Percentiles rank a stretch among this genome's conserved stretches.
Evolutionary conservation across 2,329 filamentous ascomycete genomes (phyloP).

Genomic region (Penicillium expansum): DNA sequence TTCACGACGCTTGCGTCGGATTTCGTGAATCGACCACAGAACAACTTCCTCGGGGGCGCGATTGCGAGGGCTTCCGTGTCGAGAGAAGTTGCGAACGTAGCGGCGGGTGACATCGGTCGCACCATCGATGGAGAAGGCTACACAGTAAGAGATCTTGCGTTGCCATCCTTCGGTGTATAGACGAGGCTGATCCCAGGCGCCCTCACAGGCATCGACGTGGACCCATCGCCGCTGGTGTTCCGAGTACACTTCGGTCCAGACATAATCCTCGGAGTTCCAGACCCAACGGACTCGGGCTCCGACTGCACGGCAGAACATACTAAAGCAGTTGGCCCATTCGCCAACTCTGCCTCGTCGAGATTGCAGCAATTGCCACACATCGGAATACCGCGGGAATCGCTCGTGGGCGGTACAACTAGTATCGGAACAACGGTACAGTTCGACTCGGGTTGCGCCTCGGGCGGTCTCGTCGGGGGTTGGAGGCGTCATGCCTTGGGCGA

Average conservation of each 20-base stretch:
- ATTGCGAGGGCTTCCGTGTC: slow-evolving; percentile 67
- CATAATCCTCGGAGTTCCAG: slow-evolving; percentile 96
- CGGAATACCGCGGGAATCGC: slow-evolving; percentile 89
- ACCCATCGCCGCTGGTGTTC: slow-evolving; percentile 91
- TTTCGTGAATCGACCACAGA: slow-evolving; percentile 87
- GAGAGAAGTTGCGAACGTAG: slow-evolving; percentile 55
- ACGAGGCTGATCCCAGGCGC: slow-evolving; percentile 89
- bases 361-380: slow-evolving; percentile 89
- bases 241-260: slow-evolving; percentile 97
- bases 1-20: slow-evolving; percentile 75
- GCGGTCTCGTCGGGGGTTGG: slow-evolving; percentile 87
- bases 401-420: slow-evolving; percentile 73
- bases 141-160: slow-evolving; percentile 94
- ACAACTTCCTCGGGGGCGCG: slow-evolving; percentile 85
- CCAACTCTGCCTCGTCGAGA: slow-evolving; percentile 82
- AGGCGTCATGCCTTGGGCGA: slow-evolving; percentile 76
- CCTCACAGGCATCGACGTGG: slow-evolving; percentile 94
- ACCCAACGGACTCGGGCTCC: slow-evolving; percentile 93
- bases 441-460: slow-evolving; percentile 80
- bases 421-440: slow-evolving; percentile 84
- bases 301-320: slow-evolving; percentile 92
- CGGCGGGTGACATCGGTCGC: slow-evolving; percentile 66
- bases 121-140: slow-evolving; percentile 91
- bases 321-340: slow-evolving; percentile 98
- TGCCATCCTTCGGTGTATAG: slow-evolving; percentile 94